Percentiles rank a stretch among this genome's conserved stretches.
These are phyloP conservation scores for Penicillium sp. DNA, from an alignment of 2,329 filamentous ascomycete genomes.

Conservation along the genomic window DNA sequence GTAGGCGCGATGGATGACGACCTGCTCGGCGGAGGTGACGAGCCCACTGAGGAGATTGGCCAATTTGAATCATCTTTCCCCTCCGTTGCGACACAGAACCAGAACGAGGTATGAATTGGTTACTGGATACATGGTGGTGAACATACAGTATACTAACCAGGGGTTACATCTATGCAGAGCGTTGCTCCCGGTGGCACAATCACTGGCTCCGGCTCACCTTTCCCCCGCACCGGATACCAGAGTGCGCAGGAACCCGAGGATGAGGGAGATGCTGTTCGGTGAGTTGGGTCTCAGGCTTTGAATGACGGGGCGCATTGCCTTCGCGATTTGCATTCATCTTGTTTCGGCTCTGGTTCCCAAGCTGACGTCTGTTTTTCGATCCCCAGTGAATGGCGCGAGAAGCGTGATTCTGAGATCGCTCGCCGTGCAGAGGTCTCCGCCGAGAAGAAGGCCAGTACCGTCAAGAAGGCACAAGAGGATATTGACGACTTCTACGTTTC, in stretches of 20 bases:
- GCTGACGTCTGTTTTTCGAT: slow-evolving; percentile 10
- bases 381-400: slow-evolving; percentile 77
- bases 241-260: slow-evolving; percentile 63
- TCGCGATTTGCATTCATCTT: background rate
- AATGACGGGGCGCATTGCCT: slow-evolving; percentile 9
- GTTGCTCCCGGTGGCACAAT: slow-evolving; percentile 75
- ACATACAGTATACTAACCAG: slow-evolving; percentile 16
- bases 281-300: slow-evolving; percentile 14
- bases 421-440: slow-evolving; percentile 83
- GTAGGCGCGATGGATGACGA: slow-evolving; percentile 63
- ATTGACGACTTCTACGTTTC: slow-evolving; percentile 99
- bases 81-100: slow-evolving; percentile 66
- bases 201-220: slow-evolving; percentile 65
- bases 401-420: slow-evolving; percentile 75
- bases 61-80: slow-evolving; percentile 90
- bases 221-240: slow-evolving; percentile 51
- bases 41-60: slow-evolving; percentile 46
- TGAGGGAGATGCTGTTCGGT: slow-evolving; percentile 81
- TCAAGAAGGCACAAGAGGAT: slow-evolving; percentile 85
- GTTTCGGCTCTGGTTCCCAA: background rate
- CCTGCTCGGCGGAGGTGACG: slow-evolving; percentile 58
- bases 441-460: slow-evolving; percentile 76
- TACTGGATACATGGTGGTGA: background rate
- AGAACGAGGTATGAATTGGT: slow-evolving; percentile 62
- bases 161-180: slow-evolving; percentile 47